phyloP scores from a whole-genome alignment of 2,329 filamentous ascomycete genomes.

The Epicoccum sorghinum region DNA sequence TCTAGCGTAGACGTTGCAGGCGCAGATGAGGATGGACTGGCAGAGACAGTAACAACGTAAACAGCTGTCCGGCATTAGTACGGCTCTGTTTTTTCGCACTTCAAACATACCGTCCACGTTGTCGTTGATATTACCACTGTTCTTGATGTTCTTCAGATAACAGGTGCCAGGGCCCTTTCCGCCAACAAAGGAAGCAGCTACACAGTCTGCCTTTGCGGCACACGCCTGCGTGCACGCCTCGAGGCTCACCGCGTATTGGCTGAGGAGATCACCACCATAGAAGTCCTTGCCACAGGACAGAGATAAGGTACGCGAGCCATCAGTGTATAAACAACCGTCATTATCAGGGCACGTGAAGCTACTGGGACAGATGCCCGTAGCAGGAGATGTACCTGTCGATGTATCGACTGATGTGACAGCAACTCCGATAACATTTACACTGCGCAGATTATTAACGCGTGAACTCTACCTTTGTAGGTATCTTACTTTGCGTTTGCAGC shows the following conservation, averaged over 20 bases:
- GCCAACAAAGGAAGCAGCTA: neutral
- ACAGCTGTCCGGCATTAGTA: no score
- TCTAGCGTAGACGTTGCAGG: no score
- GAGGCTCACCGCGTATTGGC: neutral
- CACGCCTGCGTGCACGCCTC: neutral
- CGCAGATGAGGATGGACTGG: no score
- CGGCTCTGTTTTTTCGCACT: no score
- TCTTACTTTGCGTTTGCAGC: neutral
- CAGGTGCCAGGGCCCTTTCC: neutral
- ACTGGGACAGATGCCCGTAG: neutral
- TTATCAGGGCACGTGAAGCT: neutral
- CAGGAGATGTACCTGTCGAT: no score
- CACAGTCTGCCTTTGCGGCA: neutral
- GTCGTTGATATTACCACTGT: neutral
- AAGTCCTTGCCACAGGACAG: neutral
- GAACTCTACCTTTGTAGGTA: neutral
- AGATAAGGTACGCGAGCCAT: neutral
- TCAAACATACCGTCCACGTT: neutral
- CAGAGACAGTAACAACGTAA: no score
- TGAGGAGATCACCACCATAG: neutral
- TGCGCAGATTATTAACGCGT: no score
- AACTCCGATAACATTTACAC: neutral
- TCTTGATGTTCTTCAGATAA: neutral
- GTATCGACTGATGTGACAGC: neutral
- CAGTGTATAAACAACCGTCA: neutral